phyloP scores from a whole-genome alignment of 805 yeast genomes.

The Kuraishia capsulata region DNA sequence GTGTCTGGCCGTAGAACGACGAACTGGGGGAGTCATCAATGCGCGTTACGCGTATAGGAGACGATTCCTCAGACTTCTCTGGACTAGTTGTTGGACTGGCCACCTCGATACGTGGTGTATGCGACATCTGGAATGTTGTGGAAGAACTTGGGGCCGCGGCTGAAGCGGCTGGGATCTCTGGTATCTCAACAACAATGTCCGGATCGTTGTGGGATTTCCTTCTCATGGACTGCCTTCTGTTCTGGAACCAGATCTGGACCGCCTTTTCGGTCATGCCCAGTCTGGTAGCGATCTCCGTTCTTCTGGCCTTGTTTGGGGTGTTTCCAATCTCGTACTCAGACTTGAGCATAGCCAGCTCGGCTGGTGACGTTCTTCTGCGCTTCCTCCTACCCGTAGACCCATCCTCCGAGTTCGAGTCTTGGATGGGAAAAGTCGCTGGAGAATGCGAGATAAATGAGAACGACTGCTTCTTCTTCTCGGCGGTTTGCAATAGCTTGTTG shows the following conservation, averaged over 20 bases:
- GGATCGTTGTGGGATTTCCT: slow-evolving; percentile 25
- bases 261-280: slow-evolving; percentile 97
- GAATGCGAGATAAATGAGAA: slow-evolving; percentile 93
- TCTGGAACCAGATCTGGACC: slow-evolving; percentile 98
- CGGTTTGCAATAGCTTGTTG: background rate
- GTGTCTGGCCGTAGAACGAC: background rate
- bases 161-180: slow-evolving; percentile 10
- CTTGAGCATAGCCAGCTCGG: slow-evolving; percentile 75
- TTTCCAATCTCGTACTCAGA: slow-evolving; percentile 66
- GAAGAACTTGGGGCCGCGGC: background rate
- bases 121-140: background rate
- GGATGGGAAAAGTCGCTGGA: slow-evolving; percentile 75
- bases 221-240: slow-evolving; percentile 77
- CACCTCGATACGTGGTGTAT: background rate
- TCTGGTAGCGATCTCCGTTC: slow-evolving; percentile 68
- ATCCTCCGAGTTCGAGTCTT: slow-evolving; percentile 79
- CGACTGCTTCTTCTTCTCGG: slow-evolving; percentile 21
- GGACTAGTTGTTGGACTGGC: background rate
- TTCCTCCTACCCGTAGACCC: slow-evolving; percentile 91
- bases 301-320: slow-evolving; percentile 72
- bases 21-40: too few species aligned
- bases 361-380: slow-evolving; percentile 89
- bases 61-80: background rate
- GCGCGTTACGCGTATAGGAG: background rate
- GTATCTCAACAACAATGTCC: slow-evolving; percentile 19